Evolutionary conservation across 1,284 basidiomycete species (phyloP), one percentile per base, ranked within the genome.

Genomic region (Vanrija humicola): DNA sequence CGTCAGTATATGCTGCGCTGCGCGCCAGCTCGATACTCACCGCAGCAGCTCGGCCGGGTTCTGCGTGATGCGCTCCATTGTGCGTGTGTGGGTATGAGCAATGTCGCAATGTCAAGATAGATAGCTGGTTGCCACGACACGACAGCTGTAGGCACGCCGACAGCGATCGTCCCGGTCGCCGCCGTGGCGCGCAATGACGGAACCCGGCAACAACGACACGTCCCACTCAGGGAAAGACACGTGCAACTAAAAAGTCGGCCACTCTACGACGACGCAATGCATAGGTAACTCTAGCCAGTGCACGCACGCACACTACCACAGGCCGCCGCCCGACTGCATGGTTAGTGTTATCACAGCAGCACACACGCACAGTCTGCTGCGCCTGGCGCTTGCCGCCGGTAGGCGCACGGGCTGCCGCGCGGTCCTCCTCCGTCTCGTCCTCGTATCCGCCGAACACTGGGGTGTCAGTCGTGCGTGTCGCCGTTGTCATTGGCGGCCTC

Each of bases 41-140:
- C 75, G 58, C 43, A 77, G 55, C 9, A 75, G 64, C 66, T 77
- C 75, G 26, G 72, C 66, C 7, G 75, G 75, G 55, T 77, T 75
- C 48, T 75, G 71, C 7, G 58, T 68, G 58, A 75, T 60, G 26
- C 72, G 54, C 18, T 77, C 73, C 73, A 77, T 75, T 34, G 38
- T 52, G 26, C 29, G 50, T 42, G 21, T 5, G 21, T 23, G 21
- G 5, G 40, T 42, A 9, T n/a, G n/a, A 42, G 40, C 3, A 21
- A 18, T 18, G 40, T 42, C 4, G 12, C 10, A 34, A 34, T 3
- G 34, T 14, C 12, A 34, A 34, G 34, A 34, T 5, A 14, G 12
- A 23, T 23, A 23, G 21, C 21, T 23, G 4, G 34, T 28, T 28
- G 34, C 34, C 34, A 34, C 34, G 34, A 34, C 34, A 28, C 26